Conservation (phyloP, 2,329 filamentous ascomycete genomes). For the Ascosphaera apis region DNA sequence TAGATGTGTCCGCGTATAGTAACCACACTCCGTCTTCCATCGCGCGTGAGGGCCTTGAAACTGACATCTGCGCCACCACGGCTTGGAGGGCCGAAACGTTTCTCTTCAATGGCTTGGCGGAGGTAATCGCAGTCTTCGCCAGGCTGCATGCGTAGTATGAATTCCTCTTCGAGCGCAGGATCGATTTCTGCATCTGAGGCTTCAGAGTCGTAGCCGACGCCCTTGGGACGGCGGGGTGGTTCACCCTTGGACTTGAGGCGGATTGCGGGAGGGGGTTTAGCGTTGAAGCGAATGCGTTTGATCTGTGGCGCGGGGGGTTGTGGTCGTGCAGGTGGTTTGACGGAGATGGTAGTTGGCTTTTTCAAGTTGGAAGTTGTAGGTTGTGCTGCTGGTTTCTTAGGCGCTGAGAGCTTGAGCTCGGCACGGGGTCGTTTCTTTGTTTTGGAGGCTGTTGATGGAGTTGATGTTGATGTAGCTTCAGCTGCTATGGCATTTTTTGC, state of each 20-base stretch:
- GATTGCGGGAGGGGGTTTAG: conserved; percentile 21
- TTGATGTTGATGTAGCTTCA: not conserved
- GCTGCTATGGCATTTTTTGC: conserved; percentile 2
- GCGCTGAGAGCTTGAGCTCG: not conserved
- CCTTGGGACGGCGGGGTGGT: conserved; percentile 43
- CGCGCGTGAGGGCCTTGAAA: conserved; percentile 50
- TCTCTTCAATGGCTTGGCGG: conserved; percentile 49
- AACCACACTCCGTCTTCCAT: conserved; percentile 50
- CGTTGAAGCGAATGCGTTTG: conserved; percentile 18
- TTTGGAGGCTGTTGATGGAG: too few species aligned
- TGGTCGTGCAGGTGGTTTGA: too few species aligned
- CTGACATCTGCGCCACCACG: conserved; percentile 54
- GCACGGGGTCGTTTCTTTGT: conserved; percentile 6
- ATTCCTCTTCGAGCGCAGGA: conserved; percentile 70
- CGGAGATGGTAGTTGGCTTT: too few species aligned
- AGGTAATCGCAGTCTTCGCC: conserved; percentile 73
- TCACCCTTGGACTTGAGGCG: conserved; percentile 45
- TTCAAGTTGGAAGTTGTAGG: too few species aligned
- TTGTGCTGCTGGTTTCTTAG: too few species aligned
- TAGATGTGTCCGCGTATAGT: conserved; percentile 47
- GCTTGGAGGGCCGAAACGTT: conserved; percentile 44
- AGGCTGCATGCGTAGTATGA: conserved; percentile 70
- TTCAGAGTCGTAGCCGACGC: conserved; percentile 91
- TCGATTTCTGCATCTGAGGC: conserved; percentile 75
- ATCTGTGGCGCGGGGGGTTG: too few species aligned